Base-by-base conservation (phyloP, 495 filamentous ascomycete species). In the Diplogelasinospora grovesii region DNA sequence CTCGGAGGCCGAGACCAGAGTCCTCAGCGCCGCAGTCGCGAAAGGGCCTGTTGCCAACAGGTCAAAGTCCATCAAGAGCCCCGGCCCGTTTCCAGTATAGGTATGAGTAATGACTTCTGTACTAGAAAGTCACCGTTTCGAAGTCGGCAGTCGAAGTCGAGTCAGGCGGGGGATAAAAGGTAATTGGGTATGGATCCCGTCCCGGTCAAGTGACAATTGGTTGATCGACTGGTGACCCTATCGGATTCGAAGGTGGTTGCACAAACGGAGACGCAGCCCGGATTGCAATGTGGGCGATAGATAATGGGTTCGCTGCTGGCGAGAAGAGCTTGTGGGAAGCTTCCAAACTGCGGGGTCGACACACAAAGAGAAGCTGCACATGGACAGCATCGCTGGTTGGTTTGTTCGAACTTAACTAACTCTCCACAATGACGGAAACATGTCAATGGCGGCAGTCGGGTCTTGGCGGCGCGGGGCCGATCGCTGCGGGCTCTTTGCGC, bases 1-100 rank as follows among this genome's bases (percentile, higher is more conserved):
- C 61, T 66, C 62, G 62, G 34, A 50, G 30, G 32, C 52, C 54
- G 50, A 56, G 57, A 52, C 65, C 65, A 65, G 50, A 66, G 69
- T 74, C 76, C 68, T 77, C 71, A 72, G 70, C 64, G 69, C n/a
- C n/a, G n/a, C 68, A 63, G 66, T 75, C 68, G 74, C 69, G 68
- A 70, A 69, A 68, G 64, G 63, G 68, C 70, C 65, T 60, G 63
- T 52, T 54, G 55, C 55, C 61, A 68, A 57, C 69, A 67, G 74
- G 64, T 52, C 65, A 64, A 68, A 67, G 69, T 78, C 76, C 79
- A 81, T 81, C 59, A 78, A 77, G 68, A 54, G 45, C 53, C 53
- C 40, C 47, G 50, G 46, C 49, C 46, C 15, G 25, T 40, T n/a
- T n/a, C n/a, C n/a, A n/a, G n/a, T n/a, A n/a, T n/a, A n/a, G n/a